Conservation (phyloP, 768 basidiomycete species). For the Termitomyces eurrhizus region DNA sequence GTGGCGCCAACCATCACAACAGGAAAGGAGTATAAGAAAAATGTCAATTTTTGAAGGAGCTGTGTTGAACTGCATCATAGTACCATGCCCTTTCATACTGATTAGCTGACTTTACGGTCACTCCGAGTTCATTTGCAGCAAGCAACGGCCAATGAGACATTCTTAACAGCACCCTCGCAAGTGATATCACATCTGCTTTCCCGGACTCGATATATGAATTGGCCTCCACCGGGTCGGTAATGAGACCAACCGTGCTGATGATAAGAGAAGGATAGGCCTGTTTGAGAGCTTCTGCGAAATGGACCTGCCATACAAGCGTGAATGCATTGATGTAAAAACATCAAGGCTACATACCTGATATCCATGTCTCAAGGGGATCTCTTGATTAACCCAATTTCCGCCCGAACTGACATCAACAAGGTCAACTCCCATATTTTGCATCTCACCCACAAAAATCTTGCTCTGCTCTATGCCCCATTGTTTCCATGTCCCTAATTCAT, state of each 20-base stretch:
- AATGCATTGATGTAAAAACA: not conserved
- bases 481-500: slow-evolving; percentile 52
- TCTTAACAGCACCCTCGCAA: slow-evolving; percentile 65
- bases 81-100: slow-evolving; percentile 67
- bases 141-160: slow-evolving; percentile 61
- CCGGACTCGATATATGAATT: slow-evolving; percentile 62
- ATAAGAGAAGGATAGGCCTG: slow-evolving; percentile 50
- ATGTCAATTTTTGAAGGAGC: too few species aligned
- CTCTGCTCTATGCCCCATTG: slow-evolving; percentile 82
- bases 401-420: slow-evolving; percentile 72
- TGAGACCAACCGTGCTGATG: slow-evolving; percentile 68
- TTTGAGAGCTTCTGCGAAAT: slow-evolving; percentile 65
- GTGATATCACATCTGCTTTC: slow-evolving; percentile 63
- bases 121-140: slow-evolving; percentile 61
- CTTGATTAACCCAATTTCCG: slow-evolving; percentile 59
- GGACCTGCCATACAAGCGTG: slow-evolving; percentile 38
- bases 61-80: not conserved
- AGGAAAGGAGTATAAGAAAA: too few species aligned
- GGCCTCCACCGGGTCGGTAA: slow-evolving; percentile 50
- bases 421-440: slow-evolving; percentile 65
- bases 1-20: too few species aligned
- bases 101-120: slow-evolving; percentile 62
- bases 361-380: slow-evolving; percentile 51
- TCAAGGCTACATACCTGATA: slow-evolving; percentile 46
- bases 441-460: slow-evolving; percentile 48